Evolutionary conservation across 306 rosid genomes (phyloP), one percentile per base, ranked within the genome.

Genomic region (Medicago arabica): DNA sequence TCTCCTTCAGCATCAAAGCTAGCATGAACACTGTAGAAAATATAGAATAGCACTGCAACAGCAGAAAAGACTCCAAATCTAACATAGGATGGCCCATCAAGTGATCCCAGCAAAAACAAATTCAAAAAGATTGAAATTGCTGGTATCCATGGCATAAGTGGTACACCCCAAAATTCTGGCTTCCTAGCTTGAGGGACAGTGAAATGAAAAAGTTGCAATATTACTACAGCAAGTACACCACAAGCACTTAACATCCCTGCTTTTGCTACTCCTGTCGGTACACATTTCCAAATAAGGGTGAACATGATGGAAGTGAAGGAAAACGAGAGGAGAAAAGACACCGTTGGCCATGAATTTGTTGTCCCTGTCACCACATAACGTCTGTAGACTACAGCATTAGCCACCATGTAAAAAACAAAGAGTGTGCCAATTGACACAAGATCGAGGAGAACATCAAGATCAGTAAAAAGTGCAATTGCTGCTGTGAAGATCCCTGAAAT

Each of bases 91-190:
- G 87, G 87, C 19, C 95, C 87, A 73, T 87, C 90, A 14, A 94
- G 75, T 4, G 92, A 85, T 69, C 97, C 97, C 36, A 94, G 66
- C 72, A 94, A 61, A 75, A 94, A 94, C 47, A 92, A 79, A 70
- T 94, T 92, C 57, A 94, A 73, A 77, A 94, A 92, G 18, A 94
- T 90, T 17, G 98, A 94, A 2, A 83, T 38, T 16, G 93, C 86
- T 1, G 98, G 98, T 64, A 94, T 83, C 98, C 97, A 94, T 10
- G 98, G 98, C 98, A 94, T 94, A 59, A 92, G 80, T 4, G 98
- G 98, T 49, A 94, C 97, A 5, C 97, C 98, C 98, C 98, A 92
- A 59, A 86, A 89, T 78, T 94, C 90, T 0, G 98, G 98, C 74
- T 90, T 92, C 6, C 96, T 44, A 1, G 78, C 93, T 54, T 92